Base-by-base conservation (phyloP, 2,329 filamentous ascomycete genomes). In the Penicillium crustosum region DNA sequence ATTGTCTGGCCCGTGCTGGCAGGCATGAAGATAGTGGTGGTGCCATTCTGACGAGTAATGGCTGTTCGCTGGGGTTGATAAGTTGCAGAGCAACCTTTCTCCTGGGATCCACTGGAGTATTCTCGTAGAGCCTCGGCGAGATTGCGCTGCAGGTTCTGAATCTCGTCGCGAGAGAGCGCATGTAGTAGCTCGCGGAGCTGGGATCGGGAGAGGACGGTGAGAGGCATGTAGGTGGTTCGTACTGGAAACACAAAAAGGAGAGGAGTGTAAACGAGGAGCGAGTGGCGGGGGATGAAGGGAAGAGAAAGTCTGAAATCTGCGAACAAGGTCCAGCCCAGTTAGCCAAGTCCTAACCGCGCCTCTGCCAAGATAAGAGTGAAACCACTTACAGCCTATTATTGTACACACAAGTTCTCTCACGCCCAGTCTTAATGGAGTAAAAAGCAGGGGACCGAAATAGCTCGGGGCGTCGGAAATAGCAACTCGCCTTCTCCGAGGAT, bases 1-100 rank as follows among this genome's bases (percentile, higher is more conserved):
- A 87, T 77, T 3, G 82, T 81, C 41, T 80, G 79, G 31, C 82
- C 81, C 15, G 83, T 84, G 39, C 80, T 85, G 13, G 85, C 85
- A 2, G 87, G 87, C 85, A 89, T 87, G 73, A 89, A 87, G 10
- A 89, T 75, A 4, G 85, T 88, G 2, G 83, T 85, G 33, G 81
- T 80, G 4, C 86, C 86, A 78, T 86, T 81, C 51, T 81, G 81
- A 13, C 83, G 82, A 52, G 83, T 83, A 52, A 89, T 80, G 2
- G 81, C 78, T 2, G 85, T 87, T 41, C 86, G 79, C 56, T 82
- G 80, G 0, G 86, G 86, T 60, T 89, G 87, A 60, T 84, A 86
- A 10, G 79, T 78, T 2, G 83, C 82, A 53, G 81, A 83, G 64
- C 83, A 87, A 36, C 81, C 82, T 36, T 83, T 77, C 38, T 82